phyloP scores from a whole-genome alignment of 192 early-diverging fungal genomes.

The Linnemannia hyalina region DNA sequence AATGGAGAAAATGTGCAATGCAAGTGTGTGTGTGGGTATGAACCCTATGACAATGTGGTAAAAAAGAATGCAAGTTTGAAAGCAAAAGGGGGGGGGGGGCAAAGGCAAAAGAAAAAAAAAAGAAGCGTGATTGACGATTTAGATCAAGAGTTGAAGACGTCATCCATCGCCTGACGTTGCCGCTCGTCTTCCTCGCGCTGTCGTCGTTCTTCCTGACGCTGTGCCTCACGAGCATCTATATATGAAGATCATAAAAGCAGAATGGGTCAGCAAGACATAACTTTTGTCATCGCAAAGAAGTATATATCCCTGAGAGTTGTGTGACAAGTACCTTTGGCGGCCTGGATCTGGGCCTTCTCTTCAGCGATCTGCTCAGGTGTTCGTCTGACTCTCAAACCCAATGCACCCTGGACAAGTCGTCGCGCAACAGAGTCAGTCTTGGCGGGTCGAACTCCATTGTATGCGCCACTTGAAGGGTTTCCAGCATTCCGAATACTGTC shows the following conservation, averaged over 20 bases:
- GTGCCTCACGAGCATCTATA: conserved; percentile 45
- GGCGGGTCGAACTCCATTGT: conserved; percentile 57
- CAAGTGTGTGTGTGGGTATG: conserved; percentile 1
- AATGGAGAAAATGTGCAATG: not conserved
- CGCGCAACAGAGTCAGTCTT: conserved; percentile 82
- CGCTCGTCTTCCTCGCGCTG: conserved; percentile 27
- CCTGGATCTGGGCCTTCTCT: conserved; percentile 58
- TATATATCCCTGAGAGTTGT: too few species aligned
- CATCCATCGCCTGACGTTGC: conserved; percentile 25
- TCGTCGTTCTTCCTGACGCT: conserved; percentile 37
- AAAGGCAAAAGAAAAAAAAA: not conserved
- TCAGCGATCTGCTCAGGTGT: conserved; percentile 64
- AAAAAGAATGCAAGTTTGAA: not conserved
- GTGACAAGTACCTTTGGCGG: conserved; percentile 58
- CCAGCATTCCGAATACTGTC: conserved; percentile 36
- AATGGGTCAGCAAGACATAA: too few species aligned
- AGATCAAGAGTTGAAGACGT: conserved; percentile 37
- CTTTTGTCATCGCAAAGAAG: too few species aligned
- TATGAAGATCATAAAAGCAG: not conserved
- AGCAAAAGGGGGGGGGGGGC: not conserved
- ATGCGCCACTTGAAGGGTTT: conserved; percentile 41
- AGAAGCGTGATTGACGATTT: too few species aligned
- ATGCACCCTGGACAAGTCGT: conserved; percentile 78
- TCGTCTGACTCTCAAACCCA: conserved; percentile 69
- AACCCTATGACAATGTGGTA: not conserved